These are phyloP conservation scores for Leccinum sublutescens DNA, from an alignment of 768 basidiomycete genomes.

Conservation along the genomic window DNA sequence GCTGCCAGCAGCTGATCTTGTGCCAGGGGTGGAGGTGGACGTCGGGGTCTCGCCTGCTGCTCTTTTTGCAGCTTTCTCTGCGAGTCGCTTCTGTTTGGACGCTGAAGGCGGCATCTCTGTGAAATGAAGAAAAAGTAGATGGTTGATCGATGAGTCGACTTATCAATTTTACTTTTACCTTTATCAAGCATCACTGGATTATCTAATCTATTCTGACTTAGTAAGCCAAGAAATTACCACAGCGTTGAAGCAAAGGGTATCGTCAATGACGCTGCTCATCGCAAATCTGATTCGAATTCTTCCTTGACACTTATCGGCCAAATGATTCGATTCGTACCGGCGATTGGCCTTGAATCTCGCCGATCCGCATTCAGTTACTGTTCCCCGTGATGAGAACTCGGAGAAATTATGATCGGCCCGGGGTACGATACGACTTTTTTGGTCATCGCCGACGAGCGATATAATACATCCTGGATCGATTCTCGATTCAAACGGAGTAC, in stretches of 20 bases:
- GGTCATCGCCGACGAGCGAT: background rate
- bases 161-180: constrained; percentile 1
- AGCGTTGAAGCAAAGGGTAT: background rate
- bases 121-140: constrained; percentile 10
- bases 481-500: background rate
- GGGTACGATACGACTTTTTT: background rate
- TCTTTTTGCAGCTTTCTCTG: constrained; percentile 89
- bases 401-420: background rate
- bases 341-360: background rate
- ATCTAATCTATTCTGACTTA: constrained; percentile 25
- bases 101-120: constrained; percentile 69
- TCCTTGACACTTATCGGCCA: background rate
- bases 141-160: constrained; percentile 28
- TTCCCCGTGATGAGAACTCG: background rate
- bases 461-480: background rate
- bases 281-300: constrained; percentile 1
- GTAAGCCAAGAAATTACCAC: background rate
- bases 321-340: background rate
- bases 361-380: background rate
- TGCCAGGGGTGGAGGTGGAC: constrained; percentile 53
- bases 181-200: constrained; percentile 23
- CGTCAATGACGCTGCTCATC: background rate
- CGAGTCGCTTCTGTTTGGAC: constrained; percentile 90
- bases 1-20: constrained; percentile 65
- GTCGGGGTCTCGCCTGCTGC: constrained; percentile 49